Percentiles rank a stretch among this genome's conserved stretches.
Conservation (phyloP, 192 early-diverging fungal genomes). For the Spinellus fusiger region DNA sequence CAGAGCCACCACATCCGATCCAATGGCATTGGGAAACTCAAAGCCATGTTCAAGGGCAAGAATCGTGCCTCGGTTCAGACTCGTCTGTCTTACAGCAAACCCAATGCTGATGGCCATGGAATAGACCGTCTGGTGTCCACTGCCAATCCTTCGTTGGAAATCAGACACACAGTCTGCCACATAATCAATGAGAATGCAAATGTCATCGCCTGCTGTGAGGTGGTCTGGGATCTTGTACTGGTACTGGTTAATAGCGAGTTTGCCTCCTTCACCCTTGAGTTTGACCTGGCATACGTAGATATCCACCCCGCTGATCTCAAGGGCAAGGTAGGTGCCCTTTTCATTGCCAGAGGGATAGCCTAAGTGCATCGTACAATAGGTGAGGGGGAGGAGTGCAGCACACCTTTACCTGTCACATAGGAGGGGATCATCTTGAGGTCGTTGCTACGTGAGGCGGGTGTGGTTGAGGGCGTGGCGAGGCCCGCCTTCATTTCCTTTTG, state of each 20-base stretch:
- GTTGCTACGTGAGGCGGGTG: conserved; percentile 7
- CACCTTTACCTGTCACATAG: conserved; percentile 60
- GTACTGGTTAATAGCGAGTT: conserved; percentile 70
- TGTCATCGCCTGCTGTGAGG: conserved; percentile 46
- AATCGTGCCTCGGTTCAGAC: conserved; percentile 52
- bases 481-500: conserved; percentile 48
- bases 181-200: conserved; percentile 67
- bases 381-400: not conserved
- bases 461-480: conserved; percentile 30
- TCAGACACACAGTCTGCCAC: conserved; percentile 54
- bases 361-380: not conserved
- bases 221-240: conserved; percentile 67
- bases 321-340: conserved; percentile 77
- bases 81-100: conserved; percentile 47
- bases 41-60: conserved; percentile 83
- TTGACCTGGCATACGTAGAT: conserved; percentile 82
- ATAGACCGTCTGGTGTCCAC: conserved; percentile 5
- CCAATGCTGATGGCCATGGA: conserved; percentile 60
- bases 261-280: conserved; percentile 69
- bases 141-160: conserved; percentile 37
- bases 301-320: conserved; percentile 93
- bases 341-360: conserved; percentile 82
- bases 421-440: conserved; percentile 82
- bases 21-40: conserved; percentile 64
- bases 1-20: conserved; percentile 73